phyloP scores from a whole-genome alignment of 495 filamentous ascomycete species.

The Friedmanniomyces endolithicus region DNA sequence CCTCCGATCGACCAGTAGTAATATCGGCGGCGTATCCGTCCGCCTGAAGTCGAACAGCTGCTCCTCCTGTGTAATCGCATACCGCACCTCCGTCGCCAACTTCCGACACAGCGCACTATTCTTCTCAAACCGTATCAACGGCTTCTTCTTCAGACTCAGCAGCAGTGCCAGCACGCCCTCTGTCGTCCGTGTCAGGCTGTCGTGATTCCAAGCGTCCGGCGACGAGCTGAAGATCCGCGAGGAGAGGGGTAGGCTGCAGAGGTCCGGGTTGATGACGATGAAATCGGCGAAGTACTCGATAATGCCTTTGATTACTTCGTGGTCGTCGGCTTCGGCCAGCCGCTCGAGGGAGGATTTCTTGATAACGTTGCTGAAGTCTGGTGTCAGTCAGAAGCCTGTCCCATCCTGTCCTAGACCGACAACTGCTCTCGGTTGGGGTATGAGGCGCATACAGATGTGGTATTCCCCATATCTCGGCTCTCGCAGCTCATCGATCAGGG shows the following conservation, averaged over 20 bases:
- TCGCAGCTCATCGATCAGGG: conserved; percentile 87
- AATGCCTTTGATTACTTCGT: conserved; percentile 84
- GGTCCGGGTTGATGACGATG: conserved; percentile 83
- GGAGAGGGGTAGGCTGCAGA: conserved; percentile 69
- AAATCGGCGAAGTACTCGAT: conserved; percentile 96
- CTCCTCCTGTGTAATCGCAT: conserved; percentile 88
- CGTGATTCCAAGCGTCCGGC: conserved; percentile 81
- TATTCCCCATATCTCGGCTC: conserved; percentile 98
- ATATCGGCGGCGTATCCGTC: conserved; percentile 85
- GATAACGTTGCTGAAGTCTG: conserved; percentile 87
- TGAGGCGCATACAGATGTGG: conserved; percentile 49
- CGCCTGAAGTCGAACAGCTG: conserved; percentile 94
- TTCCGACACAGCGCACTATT: conserved; percentile 86
- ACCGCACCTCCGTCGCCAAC: conserved; percentile 79
- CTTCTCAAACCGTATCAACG: conserved; percentile 85
- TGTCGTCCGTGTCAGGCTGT: conserved; percentile 67
- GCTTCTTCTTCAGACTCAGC: conserved; percentile 87
- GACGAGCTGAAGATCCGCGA: conserved; percentile 61
- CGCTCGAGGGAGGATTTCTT: conserved; percentile 94
- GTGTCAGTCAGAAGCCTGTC: conserved; percentile 18
- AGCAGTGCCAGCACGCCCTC: conserved; percentile 77
- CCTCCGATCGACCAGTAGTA: conserved; percentile 79
- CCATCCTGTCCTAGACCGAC: not conserved
- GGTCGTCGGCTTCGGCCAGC: conserved; percentile 91
- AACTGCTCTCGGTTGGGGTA: not conserved